These are phyloP conservation scores for Intubia oerlemansii DNA, from an alignment of 2,329 filamentous ascomycete species.

Conservation along the genomic window DNA sequence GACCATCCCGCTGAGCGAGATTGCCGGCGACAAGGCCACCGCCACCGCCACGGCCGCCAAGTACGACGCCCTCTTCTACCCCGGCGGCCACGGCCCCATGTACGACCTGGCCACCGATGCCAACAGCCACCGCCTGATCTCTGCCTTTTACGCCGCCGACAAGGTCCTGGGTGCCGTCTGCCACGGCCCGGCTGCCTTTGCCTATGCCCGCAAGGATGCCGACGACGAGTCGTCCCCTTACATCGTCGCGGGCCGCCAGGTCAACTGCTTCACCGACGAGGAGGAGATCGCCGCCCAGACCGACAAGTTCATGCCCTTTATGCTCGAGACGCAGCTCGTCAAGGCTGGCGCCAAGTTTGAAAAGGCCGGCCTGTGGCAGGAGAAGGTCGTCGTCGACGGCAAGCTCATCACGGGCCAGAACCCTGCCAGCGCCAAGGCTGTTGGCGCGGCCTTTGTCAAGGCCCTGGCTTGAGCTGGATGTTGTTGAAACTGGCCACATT, in stretches of 20 bases:
- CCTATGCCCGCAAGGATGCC: slow-evolving; percentile 24
- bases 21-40: slow-evolving; percentile 21
- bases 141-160: slow-evolving; percentile 37
- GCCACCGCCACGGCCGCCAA: slow-evolving; percentile 10
- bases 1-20: slow-evolving; percentile 33
- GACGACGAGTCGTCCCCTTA: slow-evolving; percentile 20
- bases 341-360: slow-evolving; percentile 30
- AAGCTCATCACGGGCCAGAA: slow-evolving; percentile 37
- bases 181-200: slow-evolving; percentile 44
- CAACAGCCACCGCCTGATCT: slow-evolving; percentile 35
- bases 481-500: too few relatives aligned
- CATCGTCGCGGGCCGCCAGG: slow-evolving; percentile 31
- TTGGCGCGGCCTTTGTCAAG: slow-evolving; percentile 30
- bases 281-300: slow-evolving; percentile 28
- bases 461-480: too few relatives aligned
- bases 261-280: slow-evolving; percentile 36
- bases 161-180: slow-evolving; percentile 48
- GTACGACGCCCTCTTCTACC: slow-evolving; percentile 10
- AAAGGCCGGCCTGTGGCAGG: slow-evolving; percentile 29
- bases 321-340: slow-evolving; percentile 33
- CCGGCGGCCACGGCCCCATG: slow-evolving; percentile 41
- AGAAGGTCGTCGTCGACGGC: slow-evolving; percentile 28
- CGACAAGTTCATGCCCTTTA: slow-evolving; percentile 28
- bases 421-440: slow-evolving; percentile 26
- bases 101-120: slow-evolving; percentile 39